These are phyloP conservation scores for Ophiocordyceps camponoti-floridani DNA, from an alignment of 2,329 filamentous ascomycete genomes.

Conservation along the genomic window DNA sequence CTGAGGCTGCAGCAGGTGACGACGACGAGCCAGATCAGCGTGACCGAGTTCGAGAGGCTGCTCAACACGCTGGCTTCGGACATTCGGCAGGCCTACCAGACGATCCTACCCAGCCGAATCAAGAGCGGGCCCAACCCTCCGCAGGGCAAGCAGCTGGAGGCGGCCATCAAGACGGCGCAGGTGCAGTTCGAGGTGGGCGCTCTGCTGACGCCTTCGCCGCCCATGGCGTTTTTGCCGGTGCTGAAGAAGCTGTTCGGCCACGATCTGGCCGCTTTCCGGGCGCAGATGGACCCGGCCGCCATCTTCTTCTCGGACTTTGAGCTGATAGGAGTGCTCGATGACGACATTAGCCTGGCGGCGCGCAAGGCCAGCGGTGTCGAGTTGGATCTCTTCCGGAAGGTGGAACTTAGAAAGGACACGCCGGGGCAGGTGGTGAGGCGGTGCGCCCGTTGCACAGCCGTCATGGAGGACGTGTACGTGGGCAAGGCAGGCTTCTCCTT, in stretches of 20 bases:
- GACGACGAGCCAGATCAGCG: constrained; percentile 34
- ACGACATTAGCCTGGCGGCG: constrained; percentile 25
- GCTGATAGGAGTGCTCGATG: constrained; percentile 48
- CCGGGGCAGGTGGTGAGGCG: constrained; percentile 15
- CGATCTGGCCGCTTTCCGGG: constrained; percentile 38
- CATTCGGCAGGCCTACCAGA: constrained; percentile 31
- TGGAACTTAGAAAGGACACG: constrained; percentile 23
- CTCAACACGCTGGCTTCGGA: constrained; percentile 29
- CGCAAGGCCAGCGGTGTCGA: constrained; percentile 19
- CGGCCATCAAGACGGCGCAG: constrained; percentile 26
- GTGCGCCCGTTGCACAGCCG: constrained; percentile 38
- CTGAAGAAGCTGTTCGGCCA: constrained; percentile 47
- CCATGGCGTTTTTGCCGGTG: constrained; percentile 30
- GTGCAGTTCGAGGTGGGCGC: constrained; percentile 31
- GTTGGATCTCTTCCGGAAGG: constrained; percentile 40
- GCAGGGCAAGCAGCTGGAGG: constrained; percentile 23
- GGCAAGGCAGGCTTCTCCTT: constrained; percentile 32
- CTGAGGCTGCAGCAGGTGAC: constrained; percentile 33
- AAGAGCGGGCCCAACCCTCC: constrained; percentile 27
- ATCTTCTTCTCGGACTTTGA: constrained; percentile 58
- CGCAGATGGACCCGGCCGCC: constrained; percentile 42
- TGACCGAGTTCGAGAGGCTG: constrained; percentile 44
- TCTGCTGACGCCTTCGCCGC: constrained; percentile 29
- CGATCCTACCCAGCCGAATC: constrained; percentile 23
- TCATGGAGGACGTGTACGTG: constrained; percentile 43